Percentiles rank a stretch among this genome's conserved stretches.
Conservation (phyloP, 371 early-diverging fungal genomes). For the Mortierella sp. region DNA sequence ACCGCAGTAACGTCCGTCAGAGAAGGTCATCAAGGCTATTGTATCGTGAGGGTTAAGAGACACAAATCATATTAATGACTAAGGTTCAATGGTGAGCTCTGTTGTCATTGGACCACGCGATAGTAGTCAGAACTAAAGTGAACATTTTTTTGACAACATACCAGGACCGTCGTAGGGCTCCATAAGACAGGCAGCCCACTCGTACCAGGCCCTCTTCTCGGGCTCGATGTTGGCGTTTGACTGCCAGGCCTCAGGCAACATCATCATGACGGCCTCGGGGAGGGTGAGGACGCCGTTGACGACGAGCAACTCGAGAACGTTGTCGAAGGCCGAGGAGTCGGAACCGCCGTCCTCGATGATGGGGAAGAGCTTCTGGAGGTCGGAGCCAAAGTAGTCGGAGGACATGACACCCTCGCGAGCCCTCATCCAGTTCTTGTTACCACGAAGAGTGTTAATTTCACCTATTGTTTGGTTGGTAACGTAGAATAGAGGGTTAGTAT, state of each 20-base stretch:
- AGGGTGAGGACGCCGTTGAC: constrained; percentile 91
- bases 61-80: background rate
- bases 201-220: constrained; percentile 92
- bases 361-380: constrained; percentile 89
- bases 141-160: background rate
- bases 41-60: background rate
- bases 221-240: constrained; percentile 87
- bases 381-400: constrained; percentile 82
- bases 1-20: constrained; percentile 97
- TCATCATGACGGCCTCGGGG: constrained; percentile 97
- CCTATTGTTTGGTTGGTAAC: constrained; percentile 13
- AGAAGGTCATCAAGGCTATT: constrained; percentile 93
- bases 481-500: background rate
- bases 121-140: background rate
- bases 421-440: constrained; percentile 99
- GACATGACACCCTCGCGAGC: constrained; percentile 95
- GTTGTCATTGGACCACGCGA: background rate
- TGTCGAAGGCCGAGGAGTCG: constrained; percentile 97
- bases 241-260: constrained; percentile 99
- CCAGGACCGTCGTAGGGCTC: constrained; percentile 98
- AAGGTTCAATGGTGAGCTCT: background rate
- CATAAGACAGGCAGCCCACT: constrained; percentile 97
- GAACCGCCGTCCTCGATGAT: constrained; percentile 98
- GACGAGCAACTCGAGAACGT: constrained; percentile 93
- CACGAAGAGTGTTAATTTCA: constrained; percentile 97